Conservation (phyloP, 225 moss, liverwort and hornwort species). For the Lunularia cruciata region DNA sequence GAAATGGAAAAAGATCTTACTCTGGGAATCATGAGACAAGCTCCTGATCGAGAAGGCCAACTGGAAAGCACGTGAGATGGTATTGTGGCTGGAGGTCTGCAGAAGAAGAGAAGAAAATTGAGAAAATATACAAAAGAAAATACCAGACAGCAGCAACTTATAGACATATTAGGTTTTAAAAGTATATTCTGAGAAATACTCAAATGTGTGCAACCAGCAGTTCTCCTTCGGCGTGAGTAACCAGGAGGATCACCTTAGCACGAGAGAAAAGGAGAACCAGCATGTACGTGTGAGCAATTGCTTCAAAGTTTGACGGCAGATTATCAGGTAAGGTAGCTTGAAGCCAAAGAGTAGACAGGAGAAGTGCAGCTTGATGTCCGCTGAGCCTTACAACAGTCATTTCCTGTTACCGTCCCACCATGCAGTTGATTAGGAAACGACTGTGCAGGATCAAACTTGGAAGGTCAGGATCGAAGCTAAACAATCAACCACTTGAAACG, state of each 20-base stretch:
- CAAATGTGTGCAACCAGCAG: background rate
- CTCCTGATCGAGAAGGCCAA: conserved; percentile 79
- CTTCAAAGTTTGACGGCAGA: conserved; percentile 84
- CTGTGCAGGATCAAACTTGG: background rate
- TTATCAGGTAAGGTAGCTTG: conserved; percentile 75
- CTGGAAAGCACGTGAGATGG: conserved; percentile 72
- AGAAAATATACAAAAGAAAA: no score
- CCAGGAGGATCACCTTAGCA: conserved; percentile 51
- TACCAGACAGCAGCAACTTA: no score
- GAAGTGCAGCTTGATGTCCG: conserved; percentile 76
- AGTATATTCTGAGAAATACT: no score
- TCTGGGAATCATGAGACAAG: conserved; percentile 63
- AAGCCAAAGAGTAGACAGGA: conserved; percentile 83
- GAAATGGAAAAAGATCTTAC: conserved; percentile 32
- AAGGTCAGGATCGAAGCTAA: background rate
- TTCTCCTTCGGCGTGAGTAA: no score
- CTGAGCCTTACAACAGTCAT: conserved; percentile 74
- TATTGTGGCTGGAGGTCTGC: conserved; percentile 70
- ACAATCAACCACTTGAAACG: no score
- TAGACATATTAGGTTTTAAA: background rate
- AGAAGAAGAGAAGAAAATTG: background rate
- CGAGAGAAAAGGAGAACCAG: conserved; percentile 80
- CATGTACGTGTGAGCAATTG: conserved; percentile 91
- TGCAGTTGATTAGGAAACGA: background rate
- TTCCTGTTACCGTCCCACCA: conserved; percentile 48